Conservation (phyloP, 2,329 filamentous ascomycete species). For the Ascomycota sp. region DNA sequence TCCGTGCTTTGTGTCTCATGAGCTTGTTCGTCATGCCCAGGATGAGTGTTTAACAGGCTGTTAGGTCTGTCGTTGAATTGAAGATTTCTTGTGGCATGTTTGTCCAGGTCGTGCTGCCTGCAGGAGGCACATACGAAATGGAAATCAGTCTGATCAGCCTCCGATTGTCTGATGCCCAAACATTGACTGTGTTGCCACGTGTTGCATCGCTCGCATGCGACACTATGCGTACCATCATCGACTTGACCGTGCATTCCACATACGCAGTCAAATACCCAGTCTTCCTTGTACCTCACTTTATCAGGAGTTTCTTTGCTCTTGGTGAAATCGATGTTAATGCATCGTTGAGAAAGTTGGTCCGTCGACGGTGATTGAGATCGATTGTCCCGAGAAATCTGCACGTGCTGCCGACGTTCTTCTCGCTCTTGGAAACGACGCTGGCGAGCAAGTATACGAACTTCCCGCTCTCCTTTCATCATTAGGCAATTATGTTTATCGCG, state of each 20-base stretch:
- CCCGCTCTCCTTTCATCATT: conserved; percentile 50
- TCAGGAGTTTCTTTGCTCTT: conserved; percentile 58
- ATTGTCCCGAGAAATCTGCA: conserved; percentile 57
- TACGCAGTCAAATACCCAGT: conserved; percentile 89
- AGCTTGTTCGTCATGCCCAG: neutral
- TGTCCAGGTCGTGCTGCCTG: conserved; percentile 44
- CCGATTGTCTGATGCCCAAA: conserved; percentile 54
- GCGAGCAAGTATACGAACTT: conserved; percentile 61
- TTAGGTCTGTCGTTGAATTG: conserved; percentile 26
- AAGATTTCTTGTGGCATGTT: conserved; percentile 31
- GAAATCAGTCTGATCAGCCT: conserved; percentile 72
- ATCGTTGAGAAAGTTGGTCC: conserved; percentile 53
- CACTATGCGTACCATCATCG: conserved; percentile 83
- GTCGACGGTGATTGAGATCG: conserved; percentile 34
- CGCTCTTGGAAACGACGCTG: conserved; percentile 75
- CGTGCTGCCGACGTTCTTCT: conserved; percentile 61
- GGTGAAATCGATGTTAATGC: conserved; percentile 65
- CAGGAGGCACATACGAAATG: conserved; percentile 71
- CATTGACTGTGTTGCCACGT: conserved; percentile 97
- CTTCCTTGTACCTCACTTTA: conserved; percentile 54
- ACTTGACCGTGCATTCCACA: conserved; percentile 84
- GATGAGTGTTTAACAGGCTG: neutral
- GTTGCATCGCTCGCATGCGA: conserved; percentile 83
- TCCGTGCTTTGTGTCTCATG: neutral
- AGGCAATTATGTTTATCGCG: conserved; percentile 43